These are phyloP conservation scores for Emergomyces orientalis DNA, from an alignment of 2,329 filamentous ascomycete species.

Conservation along the genomic window DNA sequence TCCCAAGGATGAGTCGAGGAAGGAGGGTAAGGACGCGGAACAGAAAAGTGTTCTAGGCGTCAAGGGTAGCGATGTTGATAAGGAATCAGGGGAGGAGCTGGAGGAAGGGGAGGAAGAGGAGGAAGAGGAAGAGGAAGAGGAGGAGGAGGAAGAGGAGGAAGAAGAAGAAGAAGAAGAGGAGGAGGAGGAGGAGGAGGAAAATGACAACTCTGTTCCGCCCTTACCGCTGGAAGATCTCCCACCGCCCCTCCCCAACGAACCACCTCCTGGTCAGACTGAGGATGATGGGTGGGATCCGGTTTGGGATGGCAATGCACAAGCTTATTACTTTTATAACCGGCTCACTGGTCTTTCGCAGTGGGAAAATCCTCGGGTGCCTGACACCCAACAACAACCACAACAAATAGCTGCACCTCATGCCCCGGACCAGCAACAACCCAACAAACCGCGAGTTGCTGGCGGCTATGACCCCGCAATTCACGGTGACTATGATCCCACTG, in stretches of 20 bases:
- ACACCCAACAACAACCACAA: constrained; percentile 15
- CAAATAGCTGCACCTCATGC: constrained; percentile 23
- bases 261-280: constrained; percentile 36
- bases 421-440: constrained; percentile 21
- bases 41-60: constrained; percentile 3
- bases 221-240: constrained; percentile 37
- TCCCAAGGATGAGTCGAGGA: not conserved
- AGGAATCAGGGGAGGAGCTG: constrained; percentile 6
- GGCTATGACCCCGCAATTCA: constrained; percentile 96
- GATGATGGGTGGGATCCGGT: constrained; percentile 71
- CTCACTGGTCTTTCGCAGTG: constrained; percentile 68
- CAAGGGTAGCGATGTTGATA: constrained; percentile 1
- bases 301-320: constrained; percentile 60
- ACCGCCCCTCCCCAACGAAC: constrained; percentile 46
- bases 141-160: constrained; percentile 13
- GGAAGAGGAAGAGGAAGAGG: constrained; percentile 11
- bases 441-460: constrained; percentile 41
- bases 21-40: not conserved
- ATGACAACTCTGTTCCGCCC: constrained; percentile 27
- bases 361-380: constrained; percentile 72
- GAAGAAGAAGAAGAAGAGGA: constrained; percentile 11
- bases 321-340: constrained; percentile 79
- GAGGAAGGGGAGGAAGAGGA: constrained; percentile 12
- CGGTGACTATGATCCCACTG: constrained; percentile 89
- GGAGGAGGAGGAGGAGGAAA: constrained; percentile 15